Evolutionary conservation across 345 rosid genomes (phyloP), one percentile per base, ranked within the genome.

Genomic region (Sisymbrium altissimum): DNA sequence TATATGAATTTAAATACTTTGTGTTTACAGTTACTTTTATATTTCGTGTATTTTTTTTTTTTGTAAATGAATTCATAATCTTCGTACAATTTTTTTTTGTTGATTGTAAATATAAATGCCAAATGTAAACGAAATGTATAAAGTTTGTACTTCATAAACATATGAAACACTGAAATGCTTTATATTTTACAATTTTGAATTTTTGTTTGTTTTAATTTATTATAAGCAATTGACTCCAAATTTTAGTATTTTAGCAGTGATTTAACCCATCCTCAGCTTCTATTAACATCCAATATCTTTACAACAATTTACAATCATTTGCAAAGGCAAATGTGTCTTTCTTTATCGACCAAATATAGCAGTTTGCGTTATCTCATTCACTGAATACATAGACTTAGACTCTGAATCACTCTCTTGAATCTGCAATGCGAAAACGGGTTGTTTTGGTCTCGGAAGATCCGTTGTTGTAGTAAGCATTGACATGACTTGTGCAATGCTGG

Each of bases 401-500:
- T 68, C 74, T 41, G 79, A 32, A 61, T 75, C 79, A 68, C 64
- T 50, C 21, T 68, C 79, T 68, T 75, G 79, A 1, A 40, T 43
- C 69, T 60, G 79, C 64, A 75, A 30, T 12, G 79, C 73, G 13
- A 75, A 75, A 41, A 75, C 79, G 0, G 69, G 79, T 68, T 68
- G 68, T 45, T 69, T 76, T 33, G 80, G 80, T 54, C 3, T 38
- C 0, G 80, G 66, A 62, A 76, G 70, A 13, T 44, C 70, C 70
- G 45, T 63, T 44, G 60, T 56, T 0, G 66, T 60, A 35, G 66
- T 69, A 39, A 77, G 71, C 80, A 77, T 77, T 23, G 71, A 45
- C 39, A 64, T 4, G 4, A 70, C 80, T 70, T 63, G 55, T 46
- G 43, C 71, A 32, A 64, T 64, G 66, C 46, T 71, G 0, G 80